Evolutionary conservation across 2,329 filamentous ascomycete species (phyloP).

Genomic region (Curvularia lunata): DNA sequence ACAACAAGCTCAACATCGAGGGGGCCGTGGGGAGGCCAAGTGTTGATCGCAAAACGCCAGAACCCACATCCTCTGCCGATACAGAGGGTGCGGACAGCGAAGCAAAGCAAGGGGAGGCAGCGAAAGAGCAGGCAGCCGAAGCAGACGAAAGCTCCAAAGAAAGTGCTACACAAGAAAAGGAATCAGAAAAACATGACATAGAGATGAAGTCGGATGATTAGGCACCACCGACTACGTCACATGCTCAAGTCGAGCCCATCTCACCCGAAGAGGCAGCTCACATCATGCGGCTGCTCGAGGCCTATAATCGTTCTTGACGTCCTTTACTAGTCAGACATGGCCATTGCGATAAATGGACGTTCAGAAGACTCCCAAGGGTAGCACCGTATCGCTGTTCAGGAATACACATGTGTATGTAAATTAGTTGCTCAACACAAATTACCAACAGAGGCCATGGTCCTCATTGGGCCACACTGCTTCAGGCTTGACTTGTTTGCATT

Average conservation of each 20-base stretch:
- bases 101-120: constrained; percentile 24
- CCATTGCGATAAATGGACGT: background rate
- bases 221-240: constrained; percentile 1
- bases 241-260: background rate
- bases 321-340: background rate
- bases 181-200: constrained; percentile 10
- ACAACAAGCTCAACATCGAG: constrained; percentile 54
- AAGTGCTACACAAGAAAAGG: background rate
- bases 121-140: background rate
- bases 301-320: background rate
- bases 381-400: background rate
- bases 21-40: constrained; percentile 47
- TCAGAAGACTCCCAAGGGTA: background rate
- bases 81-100: constrained; percentile 28
- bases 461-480: background rate
- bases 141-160: background rate
- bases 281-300: background rate
- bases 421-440: background rate
- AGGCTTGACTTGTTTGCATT: background rate
- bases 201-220: constrained; percentile 22
- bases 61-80: constrained; percentile 8
- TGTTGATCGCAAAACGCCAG: constrained; percentile 40
- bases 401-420: background rate
- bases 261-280: background rate
- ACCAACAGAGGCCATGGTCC: background rate